Percentiles rank a stretch among this genome's conserved stretches.
These are phyloP conservation scores for Lindgomyces ingoldianus DNA, from an alignment of 495 filamentous ascomycete species.

Conservation along the genomic window DNA sequence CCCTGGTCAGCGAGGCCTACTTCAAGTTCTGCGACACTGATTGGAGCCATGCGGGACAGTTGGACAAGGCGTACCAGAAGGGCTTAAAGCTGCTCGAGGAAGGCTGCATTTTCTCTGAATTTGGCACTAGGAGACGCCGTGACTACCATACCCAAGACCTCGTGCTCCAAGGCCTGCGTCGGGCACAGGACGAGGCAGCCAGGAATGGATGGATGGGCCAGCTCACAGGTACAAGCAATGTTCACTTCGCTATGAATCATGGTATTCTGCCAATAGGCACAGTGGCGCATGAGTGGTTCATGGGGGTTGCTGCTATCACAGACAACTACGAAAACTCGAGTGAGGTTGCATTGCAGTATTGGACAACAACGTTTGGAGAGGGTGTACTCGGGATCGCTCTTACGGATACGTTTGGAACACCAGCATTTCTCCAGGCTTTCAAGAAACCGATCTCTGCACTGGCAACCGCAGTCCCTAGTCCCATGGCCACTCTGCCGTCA, in stretches of 20 bases:
- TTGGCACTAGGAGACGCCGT: slow-evolving; percentile 81
- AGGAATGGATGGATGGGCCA: slow-evolving; percentile 64
- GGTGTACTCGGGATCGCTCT: slow-evolving; percentile 88
- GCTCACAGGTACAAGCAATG: slow-evolving; percentile 89
- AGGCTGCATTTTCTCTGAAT: slow-evolving; percentile 90
- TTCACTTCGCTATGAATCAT: slow-evolving; percentile 94
- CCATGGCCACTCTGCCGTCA: slow-evolving; percentile 31
- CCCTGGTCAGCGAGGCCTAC: slow-evolving; percentile 90
- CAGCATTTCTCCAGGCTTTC: slow-evolving; percentile 84
- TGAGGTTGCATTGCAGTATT: slow-evolving; percentile 77
- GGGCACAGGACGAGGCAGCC: slow-evolving; percentile 63
- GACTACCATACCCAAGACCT: slow-evolving; percentile 95
- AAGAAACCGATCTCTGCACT: slow-evolving; percentile 57
- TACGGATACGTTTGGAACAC: slow-evolving; percentile 97
- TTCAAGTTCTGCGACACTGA: slow-evolving; percentile 92
- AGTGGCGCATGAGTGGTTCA: slow-evolving; percentile 98
- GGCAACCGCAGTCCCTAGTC: slow-evolving; percentile 31
- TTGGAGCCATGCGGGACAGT: slow-evolving; percentile 82
- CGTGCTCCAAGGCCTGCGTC: slow-evolving; percentile 78
- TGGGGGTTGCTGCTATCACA: slow-evolving; percentile 92
- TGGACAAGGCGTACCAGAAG: slow-evolving; percentile 78
- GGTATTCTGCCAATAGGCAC: slow-evolving; percentile 81
- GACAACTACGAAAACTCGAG: slow-evolving; percentile 81
- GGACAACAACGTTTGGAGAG: slow-evolving; percentile 89
- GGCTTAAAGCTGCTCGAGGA: slow-evolving; percentile 71